Base-by-base conservation (phyloP, 305 asterid species). In the Andrographis paniculata region DNA sequence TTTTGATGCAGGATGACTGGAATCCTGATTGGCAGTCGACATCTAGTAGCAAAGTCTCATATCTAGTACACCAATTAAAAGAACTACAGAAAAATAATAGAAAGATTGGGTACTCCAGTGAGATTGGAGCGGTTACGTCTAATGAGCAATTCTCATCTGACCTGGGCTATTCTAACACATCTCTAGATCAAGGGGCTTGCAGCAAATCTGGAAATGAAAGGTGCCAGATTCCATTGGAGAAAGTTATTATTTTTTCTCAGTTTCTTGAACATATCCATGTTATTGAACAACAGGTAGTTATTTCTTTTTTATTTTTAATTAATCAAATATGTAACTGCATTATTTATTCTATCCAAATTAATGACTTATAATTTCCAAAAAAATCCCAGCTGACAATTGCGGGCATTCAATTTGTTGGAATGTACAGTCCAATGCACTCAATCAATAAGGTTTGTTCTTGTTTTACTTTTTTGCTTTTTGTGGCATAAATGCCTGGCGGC, bases 21-120 rank as follows among this genome's bases (percentile, higher is more conserved):
- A 80, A 91, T 79, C 99, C 96, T 63, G 95, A 91, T 69, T 91
- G 99, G 99, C 85, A 82, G 69, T 91, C 87, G 40, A 91, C 99
- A 56, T 83, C 96, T 38, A 91, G 99, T 87, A 91, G 94, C 76
- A 91, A 89, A 76, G 96, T 82, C 51, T 59, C 82, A 42, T 86
- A 85, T 69, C 80, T 89, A 50, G 77, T 91, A 63, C 56, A 61
- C 48, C 71, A 54, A 56, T 74, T 91, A 45, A 79, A 70, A 61
- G 65, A 74, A 50, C 52, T 91, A 57, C 80, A 67, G 66, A 77
- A 86, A 75, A 55, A 68, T 38, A 83, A 80, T 77, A 48, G 60
- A 69, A 69, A 48, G 63, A 59, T 56, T 59, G 69, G 45, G 38
- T 58, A 15, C 61, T 66, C 66, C 33, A 36, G 42, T 30, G 73